Percentiles rank a stretch among this genome's conserved stretches.
phyloP scores from a whole-genome alignment of 805 yeast species.

The Teunomyces stri region DNA sequence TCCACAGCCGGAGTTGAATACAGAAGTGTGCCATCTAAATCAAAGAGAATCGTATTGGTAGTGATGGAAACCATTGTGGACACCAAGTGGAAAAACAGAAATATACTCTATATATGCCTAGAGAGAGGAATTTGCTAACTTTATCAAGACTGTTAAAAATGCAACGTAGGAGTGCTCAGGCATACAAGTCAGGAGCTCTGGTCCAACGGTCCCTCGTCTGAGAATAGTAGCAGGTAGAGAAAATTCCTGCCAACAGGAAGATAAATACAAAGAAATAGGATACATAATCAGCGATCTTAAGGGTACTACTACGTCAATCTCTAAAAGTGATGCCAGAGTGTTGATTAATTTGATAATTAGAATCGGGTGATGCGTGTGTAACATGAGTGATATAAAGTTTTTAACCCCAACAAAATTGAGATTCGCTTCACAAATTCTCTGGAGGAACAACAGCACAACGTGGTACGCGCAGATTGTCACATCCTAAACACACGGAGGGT shows the following conservation, averaged over 20 bases:
- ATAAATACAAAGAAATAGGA: too few species aligned
- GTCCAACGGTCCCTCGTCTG: too few species aligned
- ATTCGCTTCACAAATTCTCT: constrained; percentile 9
- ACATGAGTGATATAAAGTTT: constrained; percentile 18
- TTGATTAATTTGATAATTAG: constrained; percentile 16
- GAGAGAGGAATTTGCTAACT: background rate
- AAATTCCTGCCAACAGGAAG: too few species aligned
- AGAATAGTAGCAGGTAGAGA: too few species aligned
- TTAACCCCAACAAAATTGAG: constrained; percentile 17
- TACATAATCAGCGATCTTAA: too few species aligned
- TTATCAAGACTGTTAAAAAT: constrained; percentile 3
- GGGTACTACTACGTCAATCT: too few species aligned
- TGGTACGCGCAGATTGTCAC: background rate
- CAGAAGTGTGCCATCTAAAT: constrained; percentile 20
- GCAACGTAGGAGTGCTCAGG: constrained; percentile 7
- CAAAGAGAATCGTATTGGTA: constrained; percentile 13
- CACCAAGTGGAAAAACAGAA: background rate
- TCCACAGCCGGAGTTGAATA: constrained; percentile 17
- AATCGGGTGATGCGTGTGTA: constrained; percentile 20
- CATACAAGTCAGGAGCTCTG: too few species aligned
- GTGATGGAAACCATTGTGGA: background rate
- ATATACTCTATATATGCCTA: too few species aligned
- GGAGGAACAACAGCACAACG: background rate
- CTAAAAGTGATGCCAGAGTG: constrained; percentile 26
- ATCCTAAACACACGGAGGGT: too few species aligned